Base-by-base conservation (phyloP, 2,329 filamentous ascomycete species). In the Paramyrothecium roridum region DNA sequence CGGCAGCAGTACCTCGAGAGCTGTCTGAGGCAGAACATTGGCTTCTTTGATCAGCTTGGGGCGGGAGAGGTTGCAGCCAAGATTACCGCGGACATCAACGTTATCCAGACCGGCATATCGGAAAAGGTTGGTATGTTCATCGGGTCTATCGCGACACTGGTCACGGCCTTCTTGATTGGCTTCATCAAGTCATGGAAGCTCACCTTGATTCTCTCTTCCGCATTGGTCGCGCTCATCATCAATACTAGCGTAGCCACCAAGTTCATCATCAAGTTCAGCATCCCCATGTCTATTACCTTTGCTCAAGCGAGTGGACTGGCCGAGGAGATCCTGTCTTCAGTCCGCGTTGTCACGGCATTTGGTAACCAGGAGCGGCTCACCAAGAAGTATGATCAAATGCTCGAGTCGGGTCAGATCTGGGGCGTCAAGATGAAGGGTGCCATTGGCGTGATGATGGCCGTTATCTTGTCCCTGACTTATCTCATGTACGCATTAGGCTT, bases 121-220 rank as follows among this genome's bases (percentile, higher is more conserved):
- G 88, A 93, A 70, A 93, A 93, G 74, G 80, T 93, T 47, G 84
- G 82, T 8, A 73, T 93, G 59, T 89, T 87, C 0, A 64, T 93
- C 51, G 83, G 82, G 8, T 87, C 87, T 3, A 52, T 89, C 2
- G 82, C 89, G 1, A 90, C 88, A 4, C 96, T 96, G 67, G 73
- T 92, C 52, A 84, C 90, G 0, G 89, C 90, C 8, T 93, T 93
- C 59, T 77, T 95, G 53, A 90, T 96, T 59, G 89, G 86, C 8
- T 96, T 92, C 67, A 73, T 91, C 70, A 87, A 88, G 65, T 91
- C 87, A 70, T 95, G 90, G 88, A 93, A 91, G 70, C 76, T 96
- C 57, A 91, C 91, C 0, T 73, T 95, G 51, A 95, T 96, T 62
- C 80, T 93, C 45, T 80, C 83, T 19, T 91, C 87, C 0, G 89